phyloP scores from a whole-genome alignment of 2,329 filamentous ascomycete genomes.

The Didymella sp. region DNA sequence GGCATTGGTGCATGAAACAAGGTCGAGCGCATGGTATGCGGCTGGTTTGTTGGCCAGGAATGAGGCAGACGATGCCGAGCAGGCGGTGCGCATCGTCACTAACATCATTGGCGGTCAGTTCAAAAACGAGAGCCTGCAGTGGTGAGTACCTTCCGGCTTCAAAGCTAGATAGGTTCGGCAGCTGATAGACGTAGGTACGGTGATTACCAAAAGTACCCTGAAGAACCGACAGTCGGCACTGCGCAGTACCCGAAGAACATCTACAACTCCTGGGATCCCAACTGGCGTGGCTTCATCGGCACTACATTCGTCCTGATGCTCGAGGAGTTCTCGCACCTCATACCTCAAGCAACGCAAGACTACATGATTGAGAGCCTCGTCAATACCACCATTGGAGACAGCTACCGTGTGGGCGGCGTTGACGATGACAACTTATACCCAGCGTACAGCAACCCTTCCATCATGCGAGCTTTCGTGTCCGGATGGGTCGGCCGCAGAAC shows the following conservation, averaged over 20 bases:
- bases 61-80: constrained; percentile 55
- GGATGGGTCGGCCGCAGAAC: constrained; percentile 65
- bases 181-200: constrained; percentile 49
- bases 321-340: constrained; percentile 63
- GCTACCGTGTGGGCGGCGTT: constrained; percentile 66
- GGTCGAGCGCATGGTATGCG: constrained; percentile 66
- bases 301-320: constrained; percentile 65
- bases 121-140: constrained; percentile 61
- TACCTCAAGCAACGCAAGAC: constrained; percentile 48
- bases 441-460: constrained; percentile 65
- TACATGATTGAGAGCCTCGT: constrained; percentile 62
- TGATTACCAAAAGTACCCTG: constrained; percentile 62
- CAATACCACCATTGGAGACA: constrained; percentile 65
- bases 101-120: constrained; percentile 63
- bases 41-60: constrained; percentile 65
- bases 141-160: constrained; percentile 51
- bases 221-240: constrained; percentile 65
- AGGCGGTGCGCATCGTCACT: constrained; percentile 62
- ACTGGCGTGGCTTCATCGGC: constrained; percentile 69
- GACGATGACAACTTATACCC: constrained; percentile 69
- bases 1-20: constrained; percentile 63
- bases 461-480: constrained; percentile 69
- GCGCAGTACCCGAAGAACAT: constrained; percentile 58
- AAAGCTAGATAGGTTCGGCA: neutral
- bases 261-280: constrained; percentile 68